phyloP scores from a whole-genome alignment of 2,329 filamentous ascomycete genomes.

The Colletotrichum tofieldiae region DNA sequence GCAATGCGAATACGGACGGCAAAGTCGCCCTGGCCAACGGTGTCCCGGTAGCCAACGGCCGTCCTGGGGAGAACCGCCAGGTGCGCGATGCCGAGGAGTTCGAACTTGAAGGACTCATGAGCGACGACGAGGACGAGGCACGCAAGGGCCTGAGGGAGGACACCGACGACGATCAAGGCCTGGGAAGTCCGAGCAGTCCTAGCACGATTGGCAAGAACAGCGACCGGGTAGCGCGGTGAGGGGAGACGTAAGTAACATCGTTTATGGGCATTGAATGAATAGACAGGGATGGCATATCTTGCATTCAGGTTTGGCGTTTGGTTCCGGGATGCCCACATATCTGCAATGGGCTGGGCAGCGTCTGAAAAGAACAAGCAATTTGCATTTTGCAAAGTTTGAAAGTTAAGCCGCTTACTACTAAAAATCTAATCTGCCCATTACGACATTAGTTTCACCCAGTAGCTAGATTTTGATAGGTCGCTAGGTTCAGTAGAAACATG shows the following conservation, averaged over 20 bases:
- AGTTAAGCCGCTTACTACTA: background rate
- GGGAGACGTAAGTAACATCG: background rate
- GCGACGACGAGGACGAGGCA: conserved; percentile 80
- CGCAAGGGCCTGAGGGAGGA: conserved; percentile 75
- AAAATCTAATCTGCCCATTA: conserved; percentile 7
- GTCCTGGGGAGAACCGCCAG: conserved; percentile 65
- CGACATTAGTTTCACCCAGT: background rate
- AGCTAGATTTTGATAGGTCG: background rate
- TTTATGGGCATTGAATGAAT: conserved; percentile 19
- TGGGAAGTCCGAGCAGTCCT: conserved; percentile 51
- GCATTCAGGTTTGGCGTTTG: conserved; percentile 39
- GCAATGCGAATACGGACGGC: conserved; percentile 60
- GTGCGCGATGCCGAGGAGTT: conserved; percentile 87
- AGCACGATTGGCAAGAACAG: conserved; percentile 65
- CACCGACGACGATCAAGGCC: conserved; percentile 71
- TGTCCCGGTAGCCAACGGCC: conserved; percentile 52
- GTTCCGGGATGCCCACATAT: conserved; percentile 22
- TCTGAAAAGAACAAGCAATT: conserved; percentile 30
- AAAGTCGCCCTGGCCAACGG: conserved; percentile 58
- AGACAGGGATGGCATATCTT: conserved; percentile 35
- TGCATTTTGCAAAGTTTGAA: conserved; percentile 13
- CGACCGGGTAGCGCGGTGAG: conserved; percentile 50
- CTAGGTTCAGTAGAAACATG: background rate
- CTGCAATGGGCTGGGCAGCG: conserved; percentile 31
- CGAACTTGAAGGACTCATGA: conserved; percentile 87